Evolutionary conservation across 208 protist genomes (phyloP).

Genomic region (Naegleria gruberi): DNA sequence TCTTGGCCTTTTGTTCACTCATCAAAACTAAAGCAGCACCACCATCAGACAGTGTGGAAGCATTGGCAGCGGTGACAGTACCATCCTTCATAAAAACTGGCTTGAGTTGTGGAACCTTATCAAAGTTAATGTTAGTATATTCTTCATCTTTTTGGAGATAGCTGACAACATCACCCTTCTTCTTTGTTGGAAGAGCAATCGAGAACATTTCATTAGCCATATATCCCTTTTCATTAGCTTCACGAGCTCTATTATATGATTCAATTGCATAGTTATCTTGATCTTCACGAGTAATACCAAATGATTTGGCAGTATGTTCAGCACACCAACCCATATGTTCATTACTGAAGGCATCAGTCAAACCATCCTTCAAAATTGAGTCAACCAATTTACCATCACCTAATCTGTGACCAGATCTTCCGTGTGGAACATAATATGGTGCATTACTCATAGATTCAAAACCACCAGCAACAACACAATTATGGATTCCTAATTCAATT

Average conservation of each 20-base stretch:
- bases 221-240: slow-evolving; percentile 55
- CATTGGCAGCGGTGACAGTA: slow-evolving; percentile 82
- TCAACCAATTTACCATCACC: slow-evolving; percentile 52
- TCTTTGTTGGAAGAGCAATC: slow-evolving; percentile 53
- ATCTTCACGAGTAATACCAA: slow-evolving; percentile 67
- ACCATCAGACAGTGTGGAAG: slow-evolving; percentile 74
- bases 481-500: slow-evolving; percentile 46
- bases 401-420: slow-evolving; percentile 39
- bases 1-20: slow-evolving; percentile 57
- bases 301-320: slow-evolving; percentile 68
- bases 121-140: slow-evolving; percentile 61
- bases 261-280: slow-evolving; percentile 80
- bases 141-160: slow-evolving; percentile 68
- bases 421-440: slow-evolving; percentile 56
- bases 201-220: slow-evolving; percentile 78
- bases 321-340: slow-evolving; percentile 65
- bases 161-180: slow-evolving; percentile 34
- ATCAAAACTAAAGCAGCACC: slow-evolving; percentile 70
- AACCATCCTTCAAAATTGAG: slow-evolving; percentile 59
- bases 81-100: slow-evolving; percentile 72
- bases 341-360: slow-evolving; percentile 59
- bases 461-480: slow-evolving; percentile 54
- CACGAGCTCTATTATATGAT: slow-evolving; percentile 66
- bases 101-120: slow-evolving; percentile 70
- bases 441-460: slow-evolving; percentile 72